Percentiles rank a stretch among this genome's conserved stretches.
Conservation (phyloP, 2,329 filamentous ascomycete species). For the Colletotrichum godetiae region DNA sequence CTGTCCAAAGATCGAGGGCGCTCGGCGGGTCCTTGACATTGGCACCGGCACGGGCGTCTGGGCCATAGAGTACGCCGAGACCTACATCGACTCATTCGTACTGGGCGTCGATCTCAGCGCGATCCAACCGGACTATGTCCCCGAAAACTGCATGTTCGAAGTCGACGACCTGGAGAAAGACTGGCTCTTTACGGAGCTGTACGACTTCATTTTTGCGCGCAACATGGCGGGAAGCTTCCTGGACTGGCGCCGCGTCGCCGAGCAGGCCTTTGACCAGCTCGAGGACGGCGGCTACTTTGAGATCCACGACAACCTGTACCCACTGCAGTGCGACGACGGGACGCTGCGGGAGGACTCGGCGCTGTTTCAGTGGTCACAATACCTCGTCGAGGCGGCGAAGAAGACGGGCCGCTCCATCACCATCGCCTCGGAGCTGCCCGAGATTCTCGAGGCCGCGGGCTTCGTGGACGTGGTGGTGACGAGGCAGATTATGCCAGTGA, state of each 20-base stretch:
- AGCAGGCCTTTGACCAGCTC: no score
- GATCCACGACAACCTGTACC: conserved; percentile 47
- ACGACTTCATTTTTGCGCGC: conserved; percentile 49
- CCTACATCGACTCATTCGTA: no score
- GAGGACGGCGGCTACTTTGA: conserved; percentile 46
- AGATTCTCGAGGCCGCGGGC: conserved; percentile 39
- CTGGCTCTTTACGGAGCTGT: no score
- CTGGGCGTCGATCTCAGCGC: no score
- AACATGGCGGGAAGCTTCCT: conserved; percentile 45
- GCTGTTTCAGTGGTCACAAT: conserved; percentile 52
- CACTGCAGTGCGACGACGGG: conserved; percentile 44
- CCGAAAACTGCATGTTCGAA: conserved; percentile 45
- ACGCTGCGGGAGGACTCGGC: conserved; percentile 38
- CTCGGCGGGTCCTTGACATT: conserved; percentile 38
- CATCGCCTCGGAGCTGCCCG: conserved; percentile 36
- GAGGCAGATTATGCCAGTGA: conserved; percentile 47
- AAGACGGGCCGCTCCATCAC: conserved; percentile 11
- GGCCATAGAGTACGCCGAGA: no score
- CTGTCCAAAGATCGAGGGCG: conserved; percentile 28
- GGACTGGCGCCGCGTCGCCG: no score
- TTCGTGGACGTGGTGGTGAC: conserved; percentile 44
- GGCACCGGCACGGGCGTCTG: conserved; percentile 44
- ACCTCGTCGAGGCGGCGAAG: conserved; percentile 47
- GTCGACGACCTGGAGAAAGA: conserved; percentile 46
- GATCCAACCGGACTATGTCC: no score